A percentile compares a stretch with the other conserved stretches of the same genome.
These are phyloP conservation scores for Domatiomyces globalis DNA, from an alignment of 2,329 filamentous ascomycete genomes.

Conservation along the genomic window DNA sequence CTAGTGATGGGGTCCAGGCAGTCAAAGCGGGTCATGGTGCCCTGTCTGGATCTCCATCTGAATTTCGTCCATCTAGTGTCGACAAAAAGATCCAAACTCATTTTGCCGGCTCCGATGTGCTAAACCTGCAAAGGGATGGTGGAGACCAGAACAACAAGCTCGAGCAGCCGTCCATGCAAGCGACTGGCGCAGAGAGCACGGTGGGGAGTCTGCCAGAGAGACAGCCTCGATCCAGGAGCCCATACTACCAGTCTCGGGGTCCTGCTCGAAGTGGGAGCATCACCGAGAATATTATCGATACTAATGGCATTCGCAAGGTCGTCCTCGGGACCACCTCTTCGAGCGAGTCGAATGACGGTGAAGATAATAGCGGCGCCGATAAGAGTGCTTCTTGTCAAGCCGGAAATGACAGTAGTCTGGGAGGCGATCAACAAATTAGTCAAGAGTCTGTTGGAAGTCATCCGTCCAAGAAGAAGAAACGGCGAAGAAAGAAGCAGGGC, in stretches of 20 bases:
- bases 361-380: constrained; percentile 11
- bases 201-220: constrained; percentile 16
- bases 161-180: background rate
- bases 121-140: background rate
- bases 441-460: constrained; percentile 1
- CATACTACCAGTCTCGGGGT: constrained; percentile 29
- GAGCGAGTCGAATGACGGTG: constrained; percentile 31
- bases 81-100: constrained; percentile 18
- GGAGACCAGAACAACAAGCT: background rate
- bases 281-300: constrained; percentile 62
- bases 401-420: background rate
- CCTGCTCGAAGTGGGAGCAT: constrained; percentile 59
- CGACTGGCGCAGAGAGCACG: constrained; percentile 13
- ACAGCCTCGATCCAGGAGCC: constrained; percentile 20
- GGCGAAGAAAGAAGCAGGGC: constrained; percentile 6
- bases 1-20: constrained; percentile 52
- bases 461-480: constrained; percentile 12
- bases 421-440: constrained; percentile 1
- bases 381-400: constrained; percentile 1
- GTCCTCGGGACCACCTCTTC: constrained; percentile 55
- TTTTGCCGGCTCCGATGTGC: background rate
- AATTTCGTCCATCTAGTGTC: constrained; percentile 13
- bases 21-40: constrained; percentile 40
- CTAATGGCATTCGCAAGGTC: constrained; percentile 60
- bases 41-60: constrained; percentile 11